Conservation (phyloP, 768 basidiomycete species). For the Crucibulum laeve region DNA sequence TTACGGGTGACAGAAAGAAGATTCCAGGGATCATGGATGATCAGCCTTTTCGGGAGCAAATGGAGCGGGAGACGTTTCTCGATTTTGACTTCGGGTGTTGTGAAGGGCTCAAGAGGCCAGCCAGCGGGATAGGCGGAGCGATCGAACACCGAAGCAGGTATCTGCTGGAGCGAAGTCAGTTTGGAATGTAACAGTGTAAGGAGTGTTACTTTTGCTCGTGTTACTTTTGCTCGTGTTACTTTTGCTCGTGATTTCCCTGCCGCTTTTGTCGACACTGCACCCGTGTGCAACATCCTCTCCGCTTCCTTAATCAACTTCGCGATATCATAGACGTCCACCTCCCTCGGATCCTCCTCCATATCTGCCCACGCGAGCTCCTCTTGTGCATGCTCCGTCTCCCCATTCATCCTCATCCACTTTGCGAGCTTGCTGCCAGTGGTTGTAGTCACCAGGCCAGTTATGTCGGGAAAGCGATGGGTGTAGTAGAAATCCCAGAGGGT, state of each 20-base stretch:
- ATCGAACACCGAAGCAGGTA: conserved; percentile 21
- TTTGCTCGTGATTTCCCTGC: background rate
- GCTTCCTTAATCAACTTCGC: conserved; percentile 15
- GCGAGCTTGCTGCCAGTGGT: conserved; percentile 32
- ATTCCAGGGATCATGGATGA: conserved; percentile 40
- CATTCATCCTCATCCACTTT: conserved; percentile 27
- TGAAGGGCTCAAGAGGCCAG: conserved; percentile 38
- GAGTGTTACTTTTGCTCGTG: conserved; percentile 3
- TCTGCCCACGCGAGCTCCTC: conserved; percentile 29
- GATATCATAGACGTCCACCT: conserved; percentile 25
- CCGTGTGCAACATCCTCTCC: conserved; percentile 4
- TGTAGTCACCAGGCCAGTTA: conserved; percentile 10
- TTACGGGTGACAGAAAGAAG: conserved; percentile 18
- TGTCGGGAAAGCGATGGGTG: conserved; percentile 16
- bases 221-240: background rate
- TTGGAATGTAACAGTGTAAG: background rate
- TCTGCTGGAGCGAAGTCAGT: conserved; percentile 4
- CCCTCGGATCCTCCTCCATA: conserved; percentile 26
- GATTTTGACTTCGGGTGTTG: conserved; percentile 12
- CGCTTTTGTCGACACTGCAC: background rate
- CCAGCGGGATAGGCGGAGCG: conserved; percentile 30
- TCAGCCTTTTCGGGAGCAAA: conserved; percentile 32
- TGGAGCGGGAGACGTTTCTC: conserved; percentile 27
- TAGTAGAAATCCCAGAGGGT: conserved; percentile 37
- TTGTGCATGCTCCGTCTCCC: conserved; percentile 26